Percentiles rank a stretch among this genome's conserved stretches.
Conservation (phyloP, 2,329 filamentous ascomycete species). For the Lizonia empirigonia region DNA sequence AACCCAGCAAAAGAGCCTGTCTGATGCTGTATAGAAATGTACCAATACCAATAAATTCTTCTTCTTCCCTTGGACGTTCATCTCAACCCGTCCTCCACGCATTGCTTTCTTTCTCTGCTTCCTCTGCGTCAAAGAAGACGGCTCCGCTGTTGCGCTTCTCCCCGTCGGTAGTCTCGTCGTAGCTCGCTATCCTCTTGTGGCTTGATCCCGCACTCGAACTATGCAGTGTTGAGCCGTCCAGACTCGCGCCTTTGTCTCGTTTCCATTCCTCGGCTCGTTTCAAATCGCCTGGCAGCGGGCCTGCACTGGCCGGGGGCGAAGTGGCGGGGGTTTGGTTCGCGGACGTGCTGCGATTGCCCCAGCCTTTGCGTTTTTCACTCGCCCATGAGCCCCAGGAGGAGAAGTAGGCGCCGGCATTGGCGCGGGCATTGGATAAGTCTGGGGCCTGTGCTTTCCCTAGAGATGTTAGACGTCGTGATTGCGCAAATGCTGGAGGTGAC, state of each 20-base stretch:
- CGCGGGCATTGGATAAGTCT: slow-evolving; percentile 51
- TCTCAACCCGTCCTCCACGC: slow-evolving; percentile 3
- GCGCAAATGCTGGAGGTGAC: not conserved
- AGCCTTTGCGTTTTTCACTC: slow-evolving; percentile 70
- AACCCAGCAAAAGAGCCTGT: too few species aligned
- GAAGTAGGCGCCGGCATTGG: slow-evolving; percentile 65
- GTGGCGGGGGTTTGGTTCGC: slow-evolving; percentile 26
- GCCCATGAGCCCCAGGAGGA: slow-evolving; percentile 69
- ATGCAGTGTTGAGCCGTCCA: slow-evolving; percentile 14
- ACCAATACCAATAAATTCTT: too few species aligned
- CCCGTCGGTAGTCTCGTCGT: slow-evolving; percentile 12
- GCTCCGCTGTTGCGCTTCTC: slow-evolving; percentile 1
- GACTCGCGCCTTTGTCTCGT: slow-evolving; percentile 23
- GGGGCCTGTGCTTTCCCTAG: slow-evolving; percentile 46
- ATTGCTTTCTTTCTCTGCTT: slow-evolving; percentile 12
- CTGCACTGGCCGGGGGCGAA: slow-evolving; percentile 25
- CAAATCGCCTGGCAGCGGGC: slow-evolving; percentile 29
- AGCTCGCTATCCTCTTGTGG: slow-evolving; percentile 12
- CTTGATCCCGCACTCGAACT: not conserved
- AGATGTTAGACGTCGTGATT: slow-evolving; percentile 3
- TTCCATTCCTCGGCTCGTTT: slow-evolving; percentile 38
- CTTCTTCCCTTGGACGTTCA: too few species aligned
- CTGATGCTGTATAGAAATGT: too few species aligned
- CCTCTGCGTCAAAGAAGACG: slow-evolving; percentile 12
- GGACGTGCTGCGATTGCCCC: slow-evolving; percentile 28